Conservation (phyloP, 139 green algal genomes). For the Closterium sp. region DNA sequence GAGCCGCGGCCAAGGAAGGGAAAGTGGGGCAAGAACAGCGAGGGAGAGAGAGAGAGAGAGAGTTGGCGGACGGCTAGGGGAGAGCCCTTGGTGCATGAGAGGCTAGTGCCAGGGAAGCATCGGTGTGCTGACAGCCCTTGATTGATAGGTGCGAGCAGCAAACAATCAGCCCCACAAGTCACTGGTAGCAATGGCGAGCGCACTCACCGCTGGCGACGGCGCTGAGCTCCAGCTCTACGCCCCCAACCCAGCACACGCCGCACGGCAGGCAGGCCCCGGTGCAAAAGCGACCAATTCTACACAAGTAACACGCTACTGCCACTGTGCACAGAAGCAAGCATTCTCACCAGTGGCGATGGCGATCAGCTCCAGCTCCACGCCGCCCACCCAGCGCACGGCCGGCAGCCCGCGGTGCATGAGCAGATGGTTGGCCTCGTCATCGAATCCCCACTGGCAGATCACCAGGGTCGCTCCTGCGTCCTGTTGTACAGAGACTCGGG, state of each 20-base stretch:
- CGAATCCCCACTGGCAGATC: slow-evolving; percentile 99
- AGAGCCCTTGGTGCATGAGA: no score
- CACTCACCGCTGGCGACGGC: slow-evolving; percentile 94
- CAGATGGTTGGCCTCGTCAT: slow-evolving; percentile 99
- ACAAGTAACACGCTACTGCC: no score
- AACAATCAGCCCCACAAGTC: no score
- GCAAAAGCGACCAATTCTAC: slow-evolving; percentile 84
- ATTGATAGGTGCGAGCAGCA: no score
- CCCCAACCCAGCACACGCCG: slow-evolving; percentile 93
- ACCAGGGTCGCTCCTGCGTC: slow-evolving; percentile 77
- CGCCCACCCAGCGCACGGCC: slow-evolving; percentile 93
- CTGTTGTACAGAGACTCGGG: slow-evolving; percentile 5
- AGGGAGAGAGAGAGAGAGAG: background rate
- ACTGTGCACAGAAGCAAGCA: background rate
- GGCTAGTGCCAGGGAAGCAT: no score
- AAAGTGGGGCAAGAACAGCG: background rate
- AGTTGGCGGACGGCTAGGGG: background rate
- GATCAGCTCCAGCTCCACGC: slow-evolving; percentile 98
- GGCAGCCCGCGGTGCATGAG: slow-evolving; percentile 90
- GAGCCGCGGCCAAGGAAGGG: slow-evolving; percentile 54
- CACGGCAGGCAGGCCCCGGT: slow-evolving; percentile 48
- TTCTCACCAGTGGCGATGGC: slow-evolving; percentile 90
- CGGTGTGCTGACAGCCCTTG: no score
- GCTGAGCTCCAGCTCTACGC: slow-evolving; percentile 98
- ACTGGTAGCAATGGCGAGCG: no score